Conservation (phyloP, 441 rosid species). For the Mallotus repandus region DNA sequence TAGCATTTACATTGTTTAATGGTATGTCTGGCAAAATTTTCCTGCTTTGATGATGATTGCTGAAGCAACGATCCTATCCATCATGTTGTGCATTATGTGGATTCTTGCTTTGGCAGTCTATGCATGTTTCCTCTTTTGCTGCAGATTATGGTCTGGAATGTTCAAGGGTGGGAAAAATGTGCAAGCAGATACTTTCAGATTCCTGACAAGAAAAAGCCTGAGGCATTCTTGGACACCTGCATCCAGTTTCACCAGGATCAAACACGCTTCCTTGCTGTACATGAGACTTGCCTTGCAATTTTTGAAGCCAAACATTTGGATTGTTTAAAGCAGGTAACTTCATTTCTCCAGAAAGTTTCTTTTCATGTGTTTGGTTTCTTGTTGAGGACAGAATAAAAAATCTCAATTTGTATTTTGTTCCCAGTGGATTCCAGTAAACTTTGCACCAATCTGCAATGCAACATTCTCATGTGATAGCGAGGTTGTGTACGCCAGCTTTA, state of each 20-base stretch:
- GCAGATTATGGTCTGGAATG: slow-evolving; percentile 48
- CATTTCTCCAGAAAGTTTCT: not conserved
- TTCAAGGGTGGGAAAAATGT: slow-evolving; percentile 46
- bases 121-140: slow-evolving; percentile 11
- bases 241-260: slow-evolving; percentile 59
- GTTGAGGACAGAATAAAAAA: not conserved
- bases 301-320: slow-evolving; percentile 41
- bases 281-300: slow-evolving; percentile 43
- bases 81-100: not conserved
- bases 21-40: not conserved
- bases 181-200: slow-evolving; percentile 33
- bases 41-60: not conserved
- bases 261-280: slow-evolving; percentile 44
- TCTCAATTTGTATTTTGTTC: slow-evolving; percentile 2
- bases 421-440: slow-evolving; percentile 48
- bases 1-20: slow-evolving; percentile 4
- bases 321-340: slow-evolving; percentile 43
- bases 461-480: slow-evolving; percentile 58
- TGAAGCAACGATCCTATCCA: not conserved
- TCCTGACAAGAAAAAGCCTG: slow-evolving; percentile 28
- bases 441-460: slow-evolving; percentile 42
- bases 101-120: not conserved
- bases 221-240: slow-evolving; percentile 31
- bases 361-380: not conserved
- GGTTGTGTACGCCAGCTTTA: slow-evolving; percentile 47